phyloP scores from a whole-genome alignment of 2,329 filamentous ascomycete genomes.

The Aspergillus hortae region DNA sequence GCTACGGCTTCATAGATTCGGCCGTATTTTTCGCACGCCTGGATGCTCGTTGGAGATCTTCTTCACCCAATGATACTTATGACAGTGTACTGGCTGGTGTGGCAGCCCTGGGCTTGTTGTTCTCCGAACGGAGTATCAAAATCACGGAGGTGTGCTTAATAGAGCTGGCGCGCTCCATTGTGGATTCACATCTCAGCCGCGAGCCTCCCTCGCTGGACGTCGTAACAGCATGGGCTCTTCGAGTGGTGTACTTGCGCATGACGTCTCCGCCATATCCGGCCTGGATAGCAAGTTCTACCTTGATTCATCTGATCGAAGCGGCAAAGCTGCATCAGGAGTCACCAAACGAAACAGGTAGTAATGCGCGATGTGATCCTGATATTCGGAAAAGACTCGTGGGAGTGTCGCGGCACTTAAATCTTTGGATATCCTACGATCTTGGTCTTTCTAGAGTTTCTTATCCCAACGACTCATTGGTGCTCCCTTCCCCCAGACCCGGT shows the following conservation, averaged over 20 bases:
- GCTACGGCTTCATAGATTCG: slow-evolving; percentile 49
- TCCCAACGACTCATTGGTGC: slow-evolving; percentile 32
- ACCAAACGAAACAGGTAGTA: too few species aligned
- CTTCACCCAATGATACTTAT: slow-evolving; percentile 25
- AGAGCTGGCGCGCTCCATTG: slow-evolving; percentile 40
- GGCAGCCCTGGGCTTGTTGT: slow-evolving; percentile 51
- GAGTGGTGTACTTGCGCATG: slow-evolving; percentile 50
- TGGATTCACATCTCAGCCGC: slow-evolving; percentile 35
- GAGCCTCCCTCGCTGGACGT: slow-evolving; percentile 24
- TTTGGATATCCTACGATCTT: slow-evolving; percentile 57
- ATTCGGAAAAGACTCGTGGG: slow-evolving; percentile 42
- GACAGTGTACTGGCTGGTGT: slow-evolving; percentile 52
- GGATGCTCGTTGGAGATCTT: slow-evolving; percentile 19
- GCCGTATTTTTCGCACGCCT: slow-evolving; percentile 18
- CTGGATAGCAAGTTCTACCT: slow-evolving; percentile 28
- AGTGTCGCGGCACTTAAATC: slow-evolving; percentile 55
- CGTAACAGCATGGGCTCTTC: slow-evolving; percentile 46
- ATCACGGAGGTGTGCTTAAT: slow-evolving; percentile 47
- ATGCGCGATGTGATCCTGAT: slow-evolving; percentile 25
- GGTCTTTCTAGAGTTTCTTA: slow-evolving; percentile 51
- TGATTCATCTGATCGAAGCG: slow-evolving; percentile 52
- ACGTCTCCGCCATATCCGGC: slow-evolving; percentile 51
- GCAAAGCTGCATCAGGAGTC: slow-evolving; percentile 30
- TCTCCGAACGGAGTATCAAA: slow-evolving; percentile 43
- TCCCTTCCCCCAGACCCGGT: slow-evolving; percentile 37